A percentile compares a stretch with the other conserved stretches of the same genome.
Conservation (phyloP, 2,329 filamentous ascomycete genomes). For the Aplosporella prunicola region DNA sequence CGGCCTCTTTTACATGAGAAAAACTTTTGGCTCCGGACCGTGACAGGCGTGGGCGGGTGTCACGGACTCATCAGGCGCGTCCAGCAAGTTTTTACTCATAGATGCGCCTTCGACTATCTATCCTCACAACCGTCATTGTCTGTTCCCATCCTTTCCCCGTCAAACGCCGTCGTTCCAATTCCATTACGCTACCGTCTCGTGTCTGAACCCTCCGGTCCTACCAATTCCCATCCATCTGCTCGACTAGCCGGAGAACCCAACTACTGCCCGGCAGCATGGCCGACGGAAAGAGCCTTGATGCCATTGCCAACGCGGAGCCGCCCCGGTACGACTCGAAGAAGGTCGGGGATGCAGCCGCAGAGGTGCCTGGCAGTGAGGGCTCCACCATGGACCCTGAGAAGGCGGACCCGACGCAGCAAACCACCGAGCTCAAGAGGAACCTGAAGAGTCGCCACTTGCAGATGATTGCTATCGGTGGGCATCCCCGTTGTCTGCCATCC, state of each 20-base stretch:
- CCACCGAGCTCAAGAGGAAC: constrained; percentile 26
- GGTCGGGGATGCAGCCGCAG: not conserved
- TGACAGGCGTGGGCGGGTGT: not conserved
- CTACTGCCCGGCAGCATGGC: constrained; percentile 6
- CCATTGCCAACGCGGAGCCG: constrained; percentile 2
- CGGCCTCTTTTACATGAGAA: constrained; percentile 8
- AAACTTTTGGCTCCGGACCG: constrained; percentile 6
- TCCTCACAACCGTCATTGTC: constrained; percentile 3
- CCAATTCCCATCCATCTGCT: not conserved
- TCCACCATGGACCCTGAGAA: constrained; percentile 24
- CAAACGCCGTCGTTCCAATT: constrained; percentile 8
- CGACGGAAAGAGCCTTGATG: constrained; percentile 8
- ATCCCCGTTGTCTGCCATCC: not conserved
- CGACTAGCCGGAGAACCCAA: constrained; percentile 1
- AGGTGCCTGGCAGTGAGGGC: constrained; percentile 5
- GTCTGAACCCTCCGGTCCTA: not conserved
- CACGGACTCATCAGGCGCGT: constrained; percentile 6
- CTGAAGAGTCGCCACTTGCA: constrained; percentile 29
- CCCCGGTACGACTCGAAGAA: constrained; percentile 7
- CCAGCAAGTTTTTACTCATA: constrained; percentile 6
- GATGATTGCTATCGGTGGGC: constrained; percentile 30
- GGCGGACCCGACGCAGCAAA: constrained; percentile 17
- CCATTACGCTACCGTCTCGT: constrained; percentile 7
- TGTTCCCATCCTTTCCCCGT: not conserved
- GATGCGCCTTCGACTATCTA: constrained; percentile 7